phyloP scores from a whole-genome alignment of 73 alveolate species.

The Paramecium biaurelia region DNA sequence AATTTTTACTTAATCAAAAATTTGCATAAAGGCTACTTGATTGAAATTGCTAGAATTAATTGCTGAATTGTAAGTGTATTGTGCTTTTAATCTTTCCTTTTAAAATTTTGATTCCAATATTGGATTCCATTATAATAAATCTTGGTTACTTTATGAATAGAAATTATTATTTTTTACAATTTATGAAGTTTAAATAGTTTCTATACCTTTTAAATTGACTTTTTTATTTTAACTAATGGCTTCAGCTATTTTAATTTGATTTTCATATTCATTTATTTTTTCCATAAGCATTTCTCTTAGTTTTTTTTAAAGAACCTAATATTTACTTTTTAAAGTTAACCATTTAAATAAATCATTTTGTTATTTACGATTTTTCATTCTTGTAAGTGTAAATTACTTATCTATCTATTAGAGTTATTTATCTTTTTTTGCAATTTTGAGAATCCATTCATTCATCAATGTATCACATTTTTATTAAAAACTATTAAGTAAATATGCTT shows the following conservation, averaged over 20 bases:
- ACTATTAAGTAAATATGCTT: neutral
- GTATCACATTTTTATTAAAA: neutral
- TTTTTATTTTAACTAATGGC: neutral
- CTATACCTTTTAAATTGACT: neutral
- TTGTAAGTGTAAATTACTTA: neutral
- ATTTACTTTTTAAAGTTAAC: conserved; percentile 42
- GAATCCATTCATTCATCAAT: conserved; percentile 37
- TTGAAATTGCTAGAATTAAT: conserved; percentile 48
- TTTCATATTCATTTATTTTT: conserved; percentile 58
- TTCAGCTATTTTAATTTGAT: conserved; percentile 32
- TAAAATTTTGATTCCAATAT: neutral
- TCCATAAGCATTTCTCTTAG: conserved; percentile 55
- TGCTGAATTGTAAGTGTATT: neutral
- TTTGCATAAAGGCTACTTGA: conserved; percentile 9
- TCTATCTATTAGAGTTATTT: neutral
- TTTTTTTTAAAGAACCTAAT: conserved; percentile 28
- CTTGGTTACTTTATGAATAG: neutral
- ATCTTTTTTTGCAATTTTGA: neutral
- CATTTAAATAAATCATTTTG: conserved; percentile 49
- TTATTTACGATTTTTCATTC: neutral
- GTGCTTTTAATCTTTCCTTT: conserved; percentile 24
- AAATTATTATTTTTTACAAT: neutral
- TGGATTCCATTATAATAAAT: conserved; percentile 17
- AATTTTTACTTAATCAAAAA: conserved; percentile 2
- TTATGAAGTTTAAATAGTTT: neutral